phyloP scores from a whole-genome alignment of 1,139 yeast species.

The Yamadazyma siamensis region DNA sequence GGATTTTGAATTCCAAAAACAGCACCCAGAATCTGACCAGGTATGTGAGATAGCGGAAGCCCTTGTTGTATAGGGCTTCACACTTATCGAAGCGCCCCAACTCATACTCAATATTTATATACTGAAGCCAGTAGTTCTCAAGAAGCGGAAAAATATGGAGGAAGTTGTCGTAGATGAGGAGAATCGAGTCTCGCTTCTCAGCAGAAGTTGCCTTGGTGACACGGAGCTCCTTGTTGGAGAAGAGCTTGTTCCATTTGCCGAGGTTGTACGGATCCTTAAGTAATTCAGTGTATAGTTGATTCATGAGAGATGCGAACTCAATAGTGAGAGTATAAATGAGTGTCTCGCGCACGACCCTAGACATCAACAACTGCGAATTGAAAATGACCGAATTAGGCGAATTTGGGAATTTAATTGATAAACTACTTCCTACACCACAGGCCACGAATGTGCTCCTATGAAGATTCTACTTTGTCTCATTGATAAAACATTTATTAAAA shows the following conservation, averaged over 20 bases:
- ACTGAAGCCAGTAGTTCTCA: constrained; percentile 79
- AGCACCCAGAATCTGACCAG: constrained; percentile 73
- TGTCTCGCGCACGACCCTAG: too few relatives aligned
- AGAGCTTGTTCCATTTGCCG: constrained; percentile 47
- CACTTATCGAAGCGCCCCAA: constrained; percentile 54
- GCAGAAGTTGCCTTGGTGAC: constrained; percentile 44
- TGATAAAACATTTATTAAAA: too few relatives aligned
- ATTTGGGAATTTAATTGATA: too few relatives aligned
- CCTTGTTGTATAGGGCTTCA: constrained; percentile 49
- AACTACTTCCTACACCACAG: too few relatives aligned
- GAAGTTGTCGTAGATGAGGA: constrained; percentile 53
- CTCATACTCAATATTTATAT: constrained; percentile 63
- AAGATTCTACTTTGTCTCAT: too few relatives aligned
- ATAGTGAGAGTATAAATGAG: too few relatives aligned
- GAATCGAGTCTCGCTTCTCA: constrained; percentile 37
- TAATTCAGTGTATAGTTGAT: constrained; percentile 23
- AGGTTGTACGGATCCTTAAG: constrained; percentile 45
- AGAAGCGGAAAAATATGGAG: constrained; percentile 63
- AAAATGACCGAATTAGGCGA: too few relatives aligned
- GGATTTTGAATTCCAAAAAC: constrained; percentile 55
- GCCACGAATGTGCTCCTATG: too few relatives aligned
- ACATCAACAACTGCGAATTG: too few relatives aligned
- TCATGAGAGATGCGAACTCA: constrained; percentile 4
- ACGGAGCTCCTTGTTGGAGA: constrained; percentile 31
- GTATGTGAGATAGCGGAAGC: constrained; percentile 48